Evolutionary conservation across 1,284 basidiomycete species (phyloP).

Genomic region (Puccinia sorghi): DNA sequence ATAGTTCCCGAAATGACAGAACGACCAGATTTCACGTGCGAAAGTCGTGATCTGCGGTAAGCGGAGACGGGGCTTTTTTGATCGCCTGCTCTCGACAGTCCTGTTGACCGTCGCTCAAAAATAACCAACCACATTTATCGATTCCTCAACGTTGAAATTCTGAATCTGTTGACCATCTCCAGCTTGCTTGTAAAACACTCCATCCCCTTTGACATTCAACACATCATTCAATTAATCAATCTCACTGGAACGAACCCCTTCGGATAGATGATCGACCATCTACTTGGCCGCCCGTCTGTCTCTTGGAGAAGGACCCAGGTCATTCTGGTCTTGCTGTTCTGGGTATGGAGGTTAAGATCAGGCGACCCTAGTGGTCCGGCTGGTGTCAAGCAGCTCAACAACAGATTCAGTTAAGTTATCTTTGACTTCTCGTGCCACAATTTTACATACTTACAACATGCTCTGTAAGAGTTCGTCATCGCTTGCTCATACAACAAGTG

Average conservation of each 20-base stretch:
- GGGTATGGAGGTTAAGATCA: constrained; percentile 74
- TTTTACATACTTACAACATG: background rate
- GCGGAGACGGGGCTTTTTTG: no score
- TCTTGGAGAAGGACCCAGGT: constrained; percentile 78
- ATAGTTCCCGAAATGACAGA: no score
- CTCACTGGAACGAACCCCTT: background rate
- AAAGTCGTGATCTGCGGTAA: no score
- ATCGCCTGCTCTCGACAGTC: no score
- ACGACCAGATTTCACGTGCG: no score
- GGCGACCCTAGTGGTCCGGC: constrained; percentile 71
- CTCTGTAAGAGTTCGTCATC: background rate
- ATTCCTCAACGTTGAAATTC: no score
- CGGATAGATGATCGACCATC: constrained; percentile 73
- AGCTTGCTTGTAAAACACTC: background rate
- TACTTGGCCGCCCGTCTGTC: constrained; percentile 73
- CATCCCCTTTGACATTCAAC: background rate
- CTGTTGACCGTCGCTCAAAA: no score
- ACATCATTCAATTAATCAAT: background rate
- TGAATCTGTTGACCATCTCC: background rate
- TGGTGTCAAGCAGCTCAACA: constrained; percentile 66
- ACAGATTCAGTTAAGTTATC: constrained; percentile 55
- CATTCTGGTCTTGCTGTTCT: constrained; percentile 83
- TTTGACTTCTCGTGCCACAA: constrained; percentile 1
- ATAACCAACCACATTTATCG: no score
- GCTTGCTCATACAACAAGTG: background rate